These are phyloP conservation scores for Paramyrothecium sp. DNA, from an alignment of 2,329 filamentous ascomycete species.

Conservation along the genomic window DNA sequence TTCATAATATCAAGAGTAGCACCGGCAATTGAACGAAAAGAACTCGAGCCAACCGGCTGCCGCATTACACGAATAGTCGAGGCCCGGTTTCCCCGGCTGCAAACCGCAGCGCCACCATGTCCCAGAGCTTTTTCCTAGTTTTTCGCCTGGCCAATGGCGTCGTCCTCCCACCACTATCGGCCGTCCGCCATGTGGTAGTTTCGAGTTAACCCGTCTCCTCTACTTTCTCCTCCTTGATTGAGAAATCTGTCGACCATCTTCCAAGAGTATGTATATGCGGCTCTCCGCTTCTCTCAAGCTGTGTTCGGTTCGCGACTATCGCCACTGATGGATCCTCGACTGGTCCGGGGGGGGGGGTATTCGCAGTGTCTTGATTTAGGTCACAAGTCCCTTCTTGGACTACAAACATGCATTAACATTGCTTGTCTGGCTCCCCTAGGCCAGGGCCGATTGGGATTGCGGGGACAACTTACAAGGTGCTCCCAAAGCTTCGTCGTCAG, in stretches of 20 bases:
- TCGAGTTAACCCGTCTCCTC: background rate
- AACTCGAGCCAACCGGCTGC: background rate
- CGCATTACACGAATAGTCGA: no score
- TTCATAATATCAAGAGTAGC: background rate
- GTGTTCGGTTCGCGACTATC: background rate
- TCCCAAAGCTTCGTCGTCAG: constrained; percentile 96
- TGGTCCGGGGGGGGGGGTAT: constrained; percentile 11
- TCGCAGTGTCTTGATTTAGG: constrained; percentile 20
- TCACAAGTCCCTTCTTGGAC: constrained; percentile 41
- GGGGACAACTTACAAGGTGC: constrained; percentile 54
- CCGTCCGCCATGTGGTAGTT: background rate
- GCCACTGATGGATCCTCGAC: background rate
- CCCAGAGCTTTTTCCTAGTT: no score
- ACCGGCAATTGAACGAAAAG: background rate
- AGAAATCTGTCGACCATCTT: background rate
- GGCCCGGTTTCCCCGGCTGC: no score
- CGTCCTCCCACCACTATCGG: background rate
- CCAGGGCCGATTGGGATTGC: background rate
- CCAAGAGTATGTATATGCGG: background rate
- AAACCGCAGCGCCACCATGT: no score
- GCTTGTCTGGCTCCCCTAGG: background rate
- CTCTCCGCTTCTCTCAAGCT: background rate
- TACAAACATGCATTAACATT: constrained; percentile 10
- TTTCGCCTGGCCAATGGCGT: background rate
- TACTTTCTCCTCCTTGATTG: background rate